These are phyloP conservation scores for Pseudopithomyces maydicus DNA, from an alignment of 2,329 filamentous ascomycete genomes.

Conservation along the genomic window DNA sequence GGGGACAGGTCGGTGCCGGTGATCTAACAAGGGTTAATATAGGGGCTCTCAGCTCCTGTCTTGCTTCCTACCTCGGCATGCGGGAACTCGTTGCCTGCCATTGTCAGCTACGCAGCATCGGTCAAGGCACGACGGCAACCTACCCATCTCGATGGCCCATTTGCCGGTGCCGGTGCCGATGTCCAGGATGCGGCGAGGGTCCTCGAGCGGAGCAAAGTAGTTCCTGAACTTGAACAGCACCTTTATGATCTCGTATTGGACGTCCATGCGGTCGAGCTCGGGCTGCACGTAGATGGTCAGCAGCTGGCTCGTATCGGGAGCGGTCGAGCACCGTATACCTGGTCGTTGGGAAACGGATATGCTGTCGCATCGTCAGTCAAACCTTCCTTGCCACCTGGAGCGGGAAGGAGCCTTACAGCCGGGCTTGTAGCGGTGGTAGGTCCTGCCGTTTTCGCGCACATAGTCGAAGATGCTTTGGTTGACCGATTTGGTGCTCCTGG, in stretches of 20 bases:
- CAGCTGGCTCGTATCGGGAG: not conserved
- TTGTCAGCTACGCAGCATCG: slow-evolving; percentile 22
- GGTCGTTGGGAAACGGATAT: slow-evolving; percentile 47
- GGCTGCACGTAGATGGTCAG: slow-evolving; percentile 29
- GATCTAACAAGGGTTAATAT: slow-evolving; percentile 36
- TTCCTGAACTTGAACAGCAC: slow-evolving; percentile 40
- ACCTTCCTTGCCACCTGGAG: not conserved
- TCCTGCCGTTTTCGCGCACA: slow-evolving; percentile 47
- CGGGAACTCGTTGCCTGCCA: slow-evolving; percentile 40
- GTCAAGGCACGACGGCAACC: slow-evolving; percentile 12
- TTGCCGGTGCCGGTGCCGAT: slow-evolving; percentile 50
- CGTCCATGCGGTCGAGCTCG: slow-evolving; percentile 46
- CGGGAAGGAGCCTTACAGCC: slow-evolving; percentile 38
- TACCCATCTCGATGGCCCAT: slow-evolving; percentile 51
- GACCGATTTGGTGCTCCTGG: slow-evolving; percentile 45
- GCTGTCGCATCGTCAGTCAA: slow-evolving; percentile 36
- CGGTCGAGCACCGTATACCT: slow-evolving; percentile 27
- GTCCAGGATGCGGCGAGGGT: slow-evolving; percentile 47
- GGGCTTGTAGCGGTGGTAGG: slow-evolving; percentile 46
- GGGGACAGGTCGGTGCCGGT: slow-evolving; percentile 50
- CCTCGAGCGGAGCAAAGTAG: slow-evolving; percentile 44
- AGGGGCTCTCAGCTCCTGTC: not conserved
- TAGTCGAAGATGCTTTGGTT: slow-evolving; percentile 47
- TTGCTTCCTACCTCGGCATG: slow-evolving; percentile 32
- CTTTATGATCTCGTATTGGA: slow-evolving; percentile 47